Evolutionary conservation across 345 rosid genomes (phyloP).

Genomic region (Kernera saxatilis): DNA sequence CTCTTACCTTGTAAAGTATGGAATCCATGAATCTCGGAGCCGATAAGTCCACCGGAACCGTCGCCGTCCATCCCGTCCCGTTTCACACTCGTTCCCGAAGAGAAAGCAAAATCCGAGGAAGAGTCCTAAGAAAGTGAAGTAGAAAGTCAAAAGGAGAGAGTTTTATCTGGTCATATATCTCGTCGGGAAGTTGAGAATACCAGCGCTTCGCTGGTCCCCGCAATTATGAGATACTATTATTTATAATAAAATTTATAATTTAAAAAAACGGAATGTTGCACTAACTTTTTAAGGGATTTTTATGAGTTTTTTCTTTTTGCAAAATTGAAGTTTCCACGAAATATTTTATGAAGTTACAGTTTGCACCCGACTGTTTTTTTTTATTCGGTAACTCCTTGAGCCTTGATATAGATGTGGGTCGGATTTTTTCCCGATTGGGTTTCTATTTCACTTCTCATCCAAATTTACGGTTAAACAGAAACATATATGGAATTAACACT

Average conservation of each 20-base stretch:
- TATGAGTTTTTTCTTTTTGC: neutral
- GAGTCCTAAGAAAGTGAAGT: neutral
- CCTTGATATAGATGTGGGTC: neutral
- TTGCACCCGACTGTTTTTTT: neutral
- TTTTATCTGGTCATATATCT: neutral
- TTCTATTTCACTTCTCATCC: neutral
- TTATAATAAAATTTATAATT: no score
- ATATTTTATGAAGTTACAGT: neutral
- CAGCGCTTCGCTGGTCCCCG: slow-evolving; percentile 12
- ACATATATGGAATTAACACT: no score
- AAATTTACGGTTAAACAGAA: no score
- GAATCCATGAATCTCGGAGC: slow-evolving; percentile 92
- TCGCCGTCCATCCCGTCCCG: slow-evolving; percentile 40
- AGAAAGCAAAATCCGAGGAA: neutral
- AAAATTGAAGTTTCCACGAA: neutral
- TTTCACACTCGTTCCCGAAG: neutral
- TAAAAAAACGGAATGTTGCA: neutral
- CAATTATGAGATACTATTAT: neutral
- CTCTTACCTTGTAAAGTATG: slow-evolving; percentile 58
- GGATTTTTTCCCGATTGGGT: neutral
- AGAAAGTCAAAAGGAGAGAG: neutral
- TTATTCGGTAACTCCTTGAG: neutral
- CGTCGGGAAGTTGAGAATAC: neutral
- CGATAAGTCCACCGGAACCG: slow-evolving; percentile 40
- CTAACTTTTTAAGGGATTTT: neutral